Conservation (phyloP, 148 eudicot genomes). For the Vaccinium darrowii region DNA sequence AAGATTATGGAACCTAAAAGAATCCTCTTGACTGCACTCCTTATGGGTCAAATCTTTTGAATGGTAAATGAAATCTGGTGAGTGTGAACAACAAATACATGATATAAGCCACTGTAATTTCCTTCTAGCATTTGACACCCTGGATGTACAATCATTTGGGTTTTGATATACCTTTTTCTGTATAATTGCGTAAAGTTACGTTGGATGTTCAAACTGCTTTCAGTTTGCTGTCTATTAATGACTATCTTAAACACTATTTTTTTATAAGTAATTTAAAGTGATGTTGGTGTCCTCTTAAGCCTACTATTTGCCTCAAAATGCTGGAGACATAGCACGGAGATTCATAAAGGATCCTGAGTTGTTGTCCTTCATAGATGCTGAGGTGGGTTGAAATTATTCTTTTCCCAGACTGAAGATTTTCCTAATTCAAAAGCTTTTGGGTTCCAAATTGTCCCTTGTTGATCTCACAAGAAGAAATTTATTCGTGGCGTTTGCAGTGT, state of each 20-base stretch:
- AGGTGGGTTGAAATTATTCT: slow-evolving; percentile 45
- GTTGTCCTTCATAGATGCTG: slow-evolving; percentile 93
- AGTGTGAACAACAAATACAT: neutral
- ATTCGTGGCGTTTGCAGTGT: slow-evolving; percentile 56
- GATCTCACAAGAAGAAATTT: slow-evolving; percentile 18
- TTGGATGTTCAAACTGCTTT: neutral
- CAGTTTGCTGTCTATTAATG: neutral
- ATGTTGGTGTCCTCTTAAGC: slow-evolving; percentile 52
- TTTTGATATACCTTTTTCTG: neutral
- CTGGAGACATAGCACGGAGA: slow-evolving; percentile 90
- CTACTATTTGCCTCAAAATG: slow-evolving; percentile 94
- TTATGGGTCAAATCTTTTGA: neutral
- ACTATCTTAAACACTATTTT: neutral
- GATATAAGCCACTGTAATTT: neutral
- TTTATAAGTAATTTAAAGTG: slow-evolving; percentile 11
- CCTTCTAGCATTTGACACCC: neutral
- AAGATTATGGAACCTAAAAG: neutral
- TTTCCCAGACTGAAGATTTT: slow-evolving; percentile 9
- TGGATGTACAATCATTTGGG: neutral
- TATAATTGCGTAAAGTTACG: neutral
- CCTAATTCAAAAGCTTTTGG: slow-evolving; percentile 14
- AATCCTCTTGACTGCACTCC: neutral
- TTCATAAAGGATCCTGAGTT: slow-evolving; percentile 79
- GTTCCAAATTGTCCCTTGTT: neutral
- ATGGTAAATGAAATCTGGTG: neutral